Conservation (phyloP, 2,329 filamentous ascomycete genomes). For the Neopestalotiopsis clavispora region DNA sequence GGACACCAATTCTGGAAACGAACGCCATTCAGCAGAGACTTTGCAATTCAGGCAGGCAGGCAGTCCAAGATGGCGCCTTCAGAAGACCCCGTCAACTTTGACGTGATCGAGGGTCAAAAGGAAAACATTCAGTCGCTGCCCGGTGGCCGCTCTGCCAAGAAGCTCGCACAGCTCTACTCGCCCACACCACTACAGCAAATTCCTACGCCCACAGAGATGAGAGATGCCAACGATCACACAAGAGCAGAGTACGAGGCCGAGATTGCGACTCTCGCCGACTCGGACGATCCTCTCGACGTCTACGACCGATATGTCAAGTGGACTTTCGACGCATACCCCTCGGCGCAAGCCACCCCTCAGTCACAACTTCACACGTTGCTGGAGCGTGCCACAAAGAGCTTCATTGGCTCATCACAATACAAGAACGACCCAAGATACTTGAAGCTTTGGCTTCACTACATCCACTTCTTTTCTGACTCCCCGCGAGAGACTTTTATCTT, state of each 20-base stretch:
- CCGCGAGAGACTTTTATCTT: conserved; percentile 93
- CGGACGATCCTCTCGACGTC: conserved; percentile 92
- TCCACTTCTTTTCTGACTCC: conserved; percentile 89
- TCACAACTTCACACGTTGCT: conserved; percentile 89
- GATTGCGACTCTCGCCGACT: conserved; percentile 77
- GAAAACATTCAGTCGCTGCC: conserved; percentile 97
- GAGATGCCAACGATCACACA: conserved; percentile 78
- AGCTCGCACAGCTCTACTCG: conserved; percentile 83
- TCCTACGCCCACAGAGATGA: conserved; percentile 73
- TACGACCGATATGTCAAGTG: conserved; percentile 97
- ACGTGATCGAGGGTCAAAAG: conserved; percentile 94
- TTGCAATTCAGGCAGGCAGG: not conserved
- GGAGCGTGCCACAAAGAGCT: conserved; percentile 90
- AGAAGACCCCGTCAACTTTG: conserved; percentile 72
- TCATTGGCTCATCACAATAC: conserved; percentile 85
- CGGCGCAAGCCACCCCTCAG: conserved; percentile 86
- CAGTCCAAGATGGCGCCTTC: conserved; percentile 19
- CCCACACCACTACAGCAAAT: conserved; percentile 64
- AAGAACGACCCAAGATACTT: conserved; percentile 95
- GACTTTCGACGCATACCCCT: conserved; percentile 94
- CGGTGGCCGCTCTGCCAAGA: conserved; percentile 84
- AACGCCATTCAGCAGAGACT: not conserved
- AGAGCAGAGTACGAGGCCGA: conserved; percentile 88
- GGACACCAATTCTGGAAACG: not conserved
- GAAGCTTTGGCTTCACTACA: conserved; percentile 93